These are phyloP conservation scores for Metschnikowia orientalis DNA, from an alignment of 805 yeast species.

Conservation along the genomic window DNA sequence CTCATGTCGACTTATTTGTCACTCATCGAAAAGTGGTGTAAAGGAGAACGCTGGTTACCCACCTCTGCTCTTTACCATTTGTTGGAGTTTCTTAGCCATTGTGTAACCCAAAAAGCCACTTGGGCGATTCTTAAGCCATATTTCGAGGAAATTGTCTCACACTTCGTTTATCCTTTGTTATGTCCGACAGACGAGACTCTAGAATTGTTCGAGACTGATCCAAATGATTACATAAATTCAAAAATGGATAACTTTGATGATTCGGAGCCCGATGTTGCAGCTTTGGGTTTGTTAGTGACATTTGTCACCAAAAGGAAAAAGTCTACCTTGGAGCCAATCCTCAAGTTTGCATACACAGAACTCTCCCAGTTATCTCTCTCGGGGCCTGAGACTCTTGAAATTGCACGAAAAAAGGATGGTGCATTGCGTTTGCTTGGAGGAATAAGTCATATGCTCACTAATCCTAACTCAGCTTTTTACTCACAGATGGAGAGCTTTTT, in stretches of 20 bases:
- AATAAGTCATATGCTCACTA: slow-evolving; percentile 54
- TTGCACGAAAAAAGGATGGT: slow-evolving; percentile 68
- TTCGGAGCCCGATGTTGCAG: slow-evolving; percentile 68
- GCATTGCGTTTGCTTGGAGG: slow-evolving; percentile 74
- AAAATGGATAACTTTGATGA: slow-evolving; percentile 56
- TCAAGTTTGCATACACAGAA: slow-evolving; percentile 54
- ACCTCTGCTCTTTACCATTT: slow-evolving; percentile 60
- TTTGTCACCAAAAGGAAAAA: slow-evolving; percentile 66
- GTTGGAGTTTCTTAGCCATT: slow-evolving; percentile 49
- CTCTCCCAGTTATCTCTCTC: slow-evolving; percentile 32
- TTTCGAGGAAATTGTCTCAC: slow-evolving; percentile 58
- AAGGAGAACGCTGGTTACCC: slow-evolving; percentile 62
- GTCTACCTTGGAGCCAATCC: slow-evolving; percentile 54
- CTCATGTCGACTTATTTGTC: slow-evolving; percentile 59
- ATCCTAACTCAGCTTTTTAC: slow-evolving; percentile 52
- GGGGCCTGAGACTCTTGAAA: slow-evolving; percentile 39
- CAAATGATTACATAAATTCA: slow-evolving; percentile 79
- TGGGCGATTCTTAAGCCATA: slow-evolving; percentile 69
- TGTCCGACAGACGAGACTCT: slow-evolving; percentile 64
- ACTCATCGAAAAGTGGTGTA: slow-evolving; percentile 73
- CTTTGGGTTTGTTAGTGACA: slow-evolving; percentile 65
- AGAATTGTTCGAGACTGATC: slow-evolving; percentile 79
- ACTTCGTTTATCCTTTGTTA: slow-evolving; percentile 71
- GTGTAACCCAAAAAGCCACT: slow-evolving; percentile 48
- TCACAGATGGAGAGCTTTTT: slow-evolving; percentile 69